phyloP scores from a whole-genome alignment of 306 rosid genomes.

The Pyrus bretschneideri region DNA sequence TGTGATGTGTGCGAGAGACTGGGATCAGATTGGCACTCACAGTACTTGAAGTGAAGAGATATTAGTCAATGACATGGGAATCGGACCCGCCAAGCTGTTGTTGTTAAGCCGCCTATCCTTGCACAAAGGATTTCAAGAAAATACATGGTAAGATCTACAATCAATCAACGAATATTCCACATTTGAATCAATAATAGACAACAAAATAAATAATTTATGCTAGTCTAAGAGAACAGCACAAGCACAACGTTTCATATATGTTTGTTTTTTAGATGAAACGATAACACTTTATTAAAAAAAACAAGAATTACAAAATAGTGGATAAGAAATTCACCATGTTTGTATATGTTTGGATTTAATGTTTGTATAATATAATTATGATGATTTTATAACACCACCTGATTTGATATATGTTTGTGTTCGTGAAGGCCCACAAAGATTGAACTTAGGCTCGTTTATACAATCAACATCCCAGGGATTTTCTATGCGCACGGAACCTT shows the following conservation, averaged over 20 bases:
- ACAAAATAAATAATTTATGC: not conserved
- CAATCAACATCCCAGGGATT: not conserved
- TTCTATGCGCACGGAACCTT: not conserved
- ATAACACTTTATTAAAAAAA: no score
- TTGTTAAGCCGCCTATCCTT: constrained; percentile 98
- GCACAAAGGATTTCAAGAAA: constrained; percentile 33
- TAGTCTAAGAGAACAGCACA: not conserved
- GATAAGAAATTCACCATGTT: no score
- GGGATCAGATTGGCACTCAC: constrained; percentile 50
- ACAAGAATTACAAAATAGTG: no score
- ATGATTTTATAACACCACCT: not conserved
- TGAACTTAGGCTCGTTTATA: not conserved
- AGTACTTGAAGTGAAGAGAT: constrained; percentile 89
- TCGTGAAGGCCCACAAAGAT: not conserved
- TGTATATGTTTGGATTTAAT: not conserved
- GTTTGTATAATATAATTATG: not conserved
- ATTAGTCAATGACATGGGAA: constrained; percentile 94
- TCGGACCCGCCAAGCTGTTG: constrained; percentile 84
- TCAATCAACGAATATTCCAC: not conserved
- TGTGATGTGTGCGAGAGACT: constrained; percentile 1
- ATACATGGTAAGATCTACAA: constrained; percentile 28
- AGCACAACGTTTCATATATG: not conserved
- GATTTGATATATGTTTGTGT: not conserved
- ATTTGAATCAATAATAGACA: not conserved
- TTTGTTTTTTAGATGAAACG: not conserved